Evolutionary conservation across 129 eudicot genomes (phyloP), one percentile per base, ranked within the genome.

Genomic region (Tanacetum coccineum): DNA sequence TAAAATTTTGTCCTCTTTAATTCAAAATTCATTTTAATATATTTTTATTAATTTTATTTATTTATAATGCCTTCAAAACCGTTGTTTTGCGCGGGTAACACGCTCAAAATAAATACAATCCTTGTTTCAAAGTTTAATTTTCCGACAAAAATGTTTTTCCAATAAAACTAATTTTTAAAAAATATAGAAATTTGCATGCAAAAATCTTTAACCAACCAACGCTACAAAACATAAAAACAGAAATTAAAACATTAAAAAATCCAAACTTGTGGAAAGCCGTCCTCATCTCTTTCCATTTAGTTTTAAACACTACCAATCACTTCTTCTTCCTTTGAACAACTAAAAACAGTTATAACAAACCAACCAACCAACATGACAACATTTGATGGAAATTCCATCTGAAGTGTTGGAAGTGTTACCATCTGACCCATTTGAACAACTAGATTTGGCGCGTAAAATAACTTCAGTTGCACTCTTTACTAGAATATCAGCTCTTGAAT

Each of bases 391-490:
- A n/a, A 93, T 94, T 51, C 95, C 99, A 72, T 87, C 76, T 65
- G 97, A 89, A 47, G 67, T 94, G 10, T 25, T 94, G 15, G 78
- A 87, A 19, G 81, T 87, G 21, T 76, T 94, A 9, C 99, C 99
- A 9, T 81, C 85, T 15, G 99, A 94, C 68, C 99, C 99, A 17
- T 94, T 87, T 62, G 95, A 87, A 42, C 99, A 89, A 76, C 94
- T 94, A 7, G 97, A 94, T 70, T 78, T 94, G 2, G 99, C 99
- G 0, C 90, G 99, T 45, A 94, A 84, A 59, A 94, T 94, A 80
- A 94, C 99, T 74, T 94, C 99, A 85, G 83, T 94, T 80, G 99
- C 99, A 25, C 93, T 94, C 12, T 75, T 90, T 52, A 84, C 99
- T 20, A 96, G 99, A n/a, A 84, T 94, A 75, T 72, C 86, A n/a